A percentile compares a stretch with the other conserved stretches of the same genome.
Evolutionary conservation across 139 green algal species (phyloP).

Genomic region (Chlamydomonas urium): DNA sequence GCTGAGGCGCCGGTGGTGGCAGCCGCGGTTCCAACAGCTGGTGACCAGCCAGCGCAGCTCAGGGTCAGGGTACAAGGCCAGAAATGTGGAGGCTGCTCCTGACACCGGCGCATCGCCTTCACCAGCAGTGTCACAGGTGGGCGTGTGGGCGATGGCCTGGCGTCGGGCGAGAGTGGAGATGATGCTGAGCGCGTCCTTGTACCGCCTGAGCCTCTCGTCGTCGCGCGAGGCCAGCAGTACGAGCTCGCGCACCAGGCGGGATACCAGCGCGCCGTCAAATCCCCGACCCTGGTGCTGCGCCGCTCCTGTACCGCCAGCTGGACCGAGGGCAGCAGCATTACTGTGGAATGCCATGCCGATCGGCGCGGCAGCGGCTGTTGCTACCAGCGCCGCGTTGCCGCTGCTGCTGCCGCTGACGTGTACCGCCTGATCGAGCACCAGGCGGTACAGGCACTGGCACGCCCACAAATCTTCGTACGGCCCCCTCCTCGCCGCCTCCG

Average conservation of each 20-base stretch:
- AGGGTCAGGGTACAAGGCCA: neutral
- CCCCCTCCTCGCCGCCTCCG: no score
- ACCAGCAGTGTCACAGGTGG: neutral
- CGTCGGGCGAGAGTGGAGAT: neutral
- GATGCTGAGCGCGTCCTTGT: constrained; percentile 4
- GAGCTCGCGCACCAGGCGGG: neutral
- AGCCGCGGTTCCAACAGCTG: neutral
- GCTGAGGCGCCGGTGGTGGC: neutral
- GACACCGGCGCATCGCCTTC: no score
- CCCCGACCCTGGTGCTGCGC: neutral
- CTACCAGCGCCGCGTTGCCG: no score
- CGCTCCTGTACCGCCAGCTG: neutral
- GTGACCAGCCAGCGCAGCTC: neutral
- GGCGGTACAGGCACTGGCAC: no score
- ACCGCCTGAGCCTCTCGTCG: neutral
- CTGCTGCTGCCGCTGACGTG: no score
- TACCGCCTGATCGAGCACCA: no score
- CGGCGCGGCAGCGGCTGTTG: no score
- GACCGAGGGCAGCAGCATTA: neutral
- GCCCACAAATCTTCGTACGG: no score
- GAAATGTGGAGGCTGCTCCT: no score
- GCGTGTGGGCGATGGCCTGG: neutral
- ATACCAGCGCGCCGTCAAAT: neutral
- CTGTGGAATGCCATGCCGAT: neutral
- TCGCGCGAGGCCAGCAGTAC: neutral